These are phyloP conservation scores for Cytospora piceae DNA, from an alignment of 2,329 filamentous ascomycete species.

Conservation along the genomic window DNA sequence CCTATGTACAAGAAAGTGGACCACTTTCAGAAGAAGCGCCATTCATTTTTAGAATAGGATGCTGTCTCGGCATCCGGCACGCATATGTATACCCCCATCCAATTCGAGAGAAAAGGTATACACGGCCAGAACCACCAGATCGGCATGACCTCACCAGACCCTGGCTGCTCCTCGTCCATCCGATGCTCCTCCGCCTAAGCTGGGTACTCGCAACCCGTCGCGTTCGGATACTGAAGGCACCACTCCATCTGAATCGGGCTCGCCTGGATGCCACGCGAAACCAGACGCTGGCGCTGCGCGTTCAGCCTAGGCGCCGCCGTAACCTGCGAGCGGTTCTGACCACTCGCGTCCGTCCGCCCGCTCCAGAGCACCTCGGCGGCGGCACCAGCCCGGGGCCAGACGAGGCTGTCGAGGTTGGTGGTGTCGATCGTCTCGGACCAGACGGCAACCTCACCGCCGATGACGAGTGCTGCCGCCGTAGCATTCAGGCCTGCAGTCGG, in stretches of 20 bases:
- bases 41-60: background rate
- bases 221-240: slow-evolving; percentile 65
- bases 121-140: slow-evolving; percentile 3
- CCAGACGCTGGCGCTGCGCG: slow-evolving; percentile 77
- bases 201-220: slow-evolving; percentile 49
- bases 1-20: slow-evolving; percentile 19
- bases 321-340: slow-evolving; percentile 72
- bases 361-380: slow-evolving; percentile 83
- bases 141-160: background rate
- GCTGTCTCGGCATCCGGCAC: background rate
- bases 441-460: slow-evolving; percentile 81
- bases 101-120: background rate
- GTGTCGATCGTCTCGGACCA: slow-evolving; percentile 83
- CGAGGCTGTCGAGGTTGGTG: slow-evolving; percentile 71
- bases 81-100: background rate
- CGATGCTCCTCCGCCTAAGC: slow-evolving; percentile 20
- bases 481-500: slow-evolving; percentile 66
- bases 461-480: slow-evolving; percentile 66
- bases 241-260: slow-evolving; percentile 72
- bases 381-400: slow-evolving; percentile 78
- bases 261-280: slow-evolving; percentile 67
- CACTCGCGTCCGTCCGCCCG: slow-evolving; percentile 66
- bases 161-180: background rate
- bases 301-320: slow-evolving; percentile 70
- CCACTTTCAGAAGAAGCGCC: background rate